Evolutionary conservation across 805 yeast genomes (phyloP).

Genomic region (Cyberlindnera subsufficiens): DNA sequence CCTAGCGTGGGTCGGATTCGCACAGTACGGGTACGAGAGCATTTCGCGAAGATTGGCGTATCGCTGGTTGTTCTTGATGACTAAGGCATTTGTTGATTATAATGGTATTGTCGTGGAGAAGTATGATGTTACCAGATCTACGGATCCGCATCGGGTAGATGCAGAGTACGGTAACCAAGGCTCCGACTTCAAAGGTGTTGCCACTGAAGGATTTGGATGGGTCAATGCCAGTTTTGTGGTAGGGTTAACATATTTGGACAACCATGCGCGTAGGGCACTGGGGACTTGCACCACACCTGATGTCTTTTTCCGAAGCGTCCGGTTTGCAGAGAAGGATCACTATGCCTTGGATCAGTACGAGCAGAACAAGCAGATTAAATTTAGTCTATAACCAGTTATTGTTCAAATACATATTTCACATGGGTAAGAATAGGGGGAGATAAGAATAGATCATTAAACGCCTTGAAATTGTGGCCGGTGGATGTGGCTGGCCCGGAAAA

Average conservation of each 20-base stretch:
- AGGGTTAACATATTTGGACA: constrained; percentile 63
- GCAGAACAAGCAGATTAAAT: background rate
- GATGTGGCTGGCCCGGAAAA: too few relatives aligned
- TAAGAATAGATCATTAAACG: too few relatives aligned
- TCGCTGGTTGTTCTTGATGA: constrained; percentile 88
- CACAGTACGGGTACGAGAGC: constrained; percentile 60
- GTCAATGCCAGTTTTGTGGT: constrained; percentile 81
- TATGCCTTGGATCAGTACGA: constrained; percentile 14
- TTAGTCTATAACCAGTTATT: too few relatives aligned
- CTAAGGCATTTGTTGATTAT: constrained; percentile 83
- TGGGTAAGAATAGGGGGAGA: too few relatives aligned
- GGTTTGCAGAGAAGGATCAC: constrained; percentile 14
- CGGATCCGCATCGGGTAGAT: constrained; percentile 84
- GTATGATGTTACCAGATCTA: constrained; percentile 79
- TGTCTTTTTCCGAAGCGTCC: constrained; percentile 21
- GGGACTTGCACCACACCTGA: constrained; percentile 46
- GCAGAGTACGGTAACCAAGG: constrained; percentile 99
- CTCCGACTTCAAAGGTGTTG: constrained; percentile 84
- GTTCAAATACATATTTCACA: too few relatives aligned
- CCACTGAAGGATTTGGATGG: constrained; percentile 98
- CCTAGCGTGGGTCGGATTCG: constrained; percentile 84
- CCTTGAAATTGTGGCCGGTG: too few relatives aligned
- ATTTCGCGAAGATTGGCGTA: constrained; percentile 68
- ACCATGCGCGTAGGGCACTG: constrained; percentile 65
- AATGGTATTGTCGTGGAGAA: constrained; percentile 95